Conservation (phyloP, 805 yeast species). For the Komagataella ulmi region DNA sequence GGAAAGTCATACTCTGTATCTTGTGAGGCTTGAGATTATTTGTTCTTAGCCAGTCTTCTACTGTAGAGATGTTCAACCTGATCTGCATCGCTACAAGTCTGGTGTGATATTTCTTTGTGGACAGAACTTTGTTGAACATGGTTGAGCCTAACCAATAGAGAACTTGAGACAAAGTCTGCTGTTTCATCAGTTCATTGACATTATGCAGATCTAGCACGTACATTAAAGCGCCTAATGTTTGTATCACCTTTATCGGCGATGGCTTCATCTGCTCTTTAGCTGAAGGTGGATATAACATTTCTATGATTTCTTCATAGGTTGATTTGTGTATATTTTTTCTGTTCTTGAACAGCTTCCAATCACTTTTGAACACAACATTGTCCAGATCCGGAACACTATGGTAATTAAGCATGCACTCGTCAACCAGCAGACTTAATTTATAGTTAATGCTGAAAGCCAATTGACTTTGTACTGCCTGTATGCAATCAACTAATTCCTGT, state of each 20-base stretch:
- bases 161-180: constrained; percentile 67
- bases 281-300: constrained; percentile 77
- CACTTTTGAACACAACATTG: constrained; percentile 61
- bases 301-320: constrained; percentile 60
- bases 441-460: constrained; percentile 53
- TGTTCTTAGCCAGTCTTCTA: constrained; percentile 88
- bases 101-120: constrained; percentile 57
- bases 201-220: constrained; percentile 75
- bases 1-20: constrained; percentile 12
- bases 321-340: constrained; percentile 27
- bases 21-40: constrained; percentile 37
- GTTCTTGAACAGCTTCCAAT: constrained; percentile 36
- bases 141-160: constrained; percentile 65
- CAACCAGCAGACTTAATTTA: constrained; percentile 41
- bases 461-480: constrained; percentile 53
- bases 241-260: constrained; percentile 76
- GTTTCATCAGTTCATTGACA: constrained; percentile 64
- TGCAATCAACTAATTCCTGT: constrained; percentile 41
- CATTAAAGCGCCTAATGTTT: constrained; percentile 77
- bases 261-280: constrained; percentile 71
- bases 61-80: constrained; percentile 67
- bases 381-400: constrained; percentile 75
- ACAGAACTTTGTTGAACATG: constrained; percentile 60
- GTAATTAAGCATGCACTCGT: constrained; percentile 59
- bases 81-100: constrained; percentile 84